These are phyloP conservation scores for Monotropa hypopitys DNA, from an alignment of 179 eudicot species.

Conservation along the genomic window DNA sequence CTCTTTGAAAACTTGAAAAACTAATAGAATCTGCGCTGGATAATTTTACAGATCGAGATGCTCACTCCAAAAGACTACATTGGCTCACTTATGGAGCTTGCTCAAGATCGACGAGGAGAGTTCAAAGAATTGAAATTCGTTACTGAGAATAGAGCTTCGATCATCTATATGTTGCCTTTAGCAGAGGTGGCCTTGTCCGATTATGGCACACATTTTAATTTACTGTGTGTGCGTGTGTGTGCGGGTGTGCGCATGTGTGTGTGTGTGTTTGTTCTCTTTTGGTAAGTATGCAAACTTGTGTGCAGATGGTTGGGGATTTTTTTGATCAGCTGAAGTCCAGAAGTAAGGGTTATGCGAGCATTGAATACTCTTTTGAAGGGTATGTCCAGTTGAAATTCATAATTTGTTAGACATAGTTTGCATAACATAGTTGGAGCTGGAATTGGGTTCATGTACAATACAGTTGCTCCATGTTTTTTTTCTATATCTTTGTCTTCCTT, in stretches of 20 bases:
- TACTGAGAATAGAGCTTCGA: conserved; percentile 68
- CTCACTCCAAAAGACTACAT: conserved; percentile 90
- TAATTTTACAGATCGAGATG: conserved; percentile 64
- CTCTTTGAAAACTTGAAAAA: background rate
- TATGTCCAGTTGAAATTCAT: conserved; percentile 15
- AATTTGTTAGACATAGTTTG: background rate
- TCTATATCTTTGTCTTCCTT: too few species aligned
- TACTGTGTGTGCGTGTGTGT: too few species aligned
- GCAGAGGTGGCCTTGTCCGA: conserved; percentile 56
- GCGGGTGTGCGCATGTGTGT: too few species aligned
- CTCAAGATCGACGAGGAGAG: conserved; percentile 90
- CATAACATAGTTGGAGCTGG: background rate
- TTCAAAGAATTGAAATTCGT: conserved; percentile 91
- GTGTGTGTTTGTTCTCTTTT: background rate
- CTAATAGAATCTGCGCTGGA: background rate
- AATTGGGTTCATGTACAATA: background rate
- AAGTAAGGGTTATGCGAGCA: conserved; percentile 97
- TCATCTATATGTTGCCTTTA: conserved; percentile 63
- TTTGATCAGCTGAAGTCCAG: conserved; percentile 96
- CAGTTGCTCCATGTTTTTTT: background rate
- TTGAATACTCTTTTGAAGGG: conserved; percentile 88
- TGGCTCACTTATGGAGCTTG: conserved; percentile 93
- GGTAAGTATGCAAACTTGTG: conserved; percentile 5
- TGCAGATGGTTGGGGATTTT: conserved; percentile 97
- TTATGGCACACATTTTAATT: background rate